Conservation (phyloP, 495 filamentous ascomycete genomes). For the Hypoxylon cercidicola region DNA sequence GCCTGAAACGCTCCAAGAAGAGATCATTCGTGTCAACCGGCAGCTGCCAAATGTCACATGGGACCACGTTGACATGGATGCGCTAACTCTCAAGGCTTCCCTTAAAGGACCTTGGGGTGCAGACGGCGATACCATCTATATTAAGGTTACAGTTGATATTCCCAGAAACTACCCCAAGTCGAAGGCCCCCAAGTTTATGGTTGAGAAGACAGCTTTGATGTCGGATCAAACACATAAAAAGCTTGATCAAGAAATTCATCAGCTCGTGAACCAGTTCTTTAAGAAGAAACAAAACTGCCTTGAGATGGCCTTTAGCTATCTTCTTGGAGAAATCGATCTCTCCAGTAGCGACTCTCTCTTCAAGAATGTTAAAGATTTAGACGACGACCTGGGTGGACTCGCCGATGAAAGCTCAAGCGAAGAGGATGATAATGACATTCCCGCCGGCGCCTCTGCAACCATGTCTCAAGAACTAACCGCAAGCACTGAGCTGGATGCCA, state of each 20-base stretch:
- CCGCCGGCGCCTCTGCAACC: slow-evolving; percentile 59
- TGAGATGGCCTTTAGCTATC: slow-evolving; percentile 82
- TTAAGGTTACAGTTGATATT: slow-evolving; percentile 83
- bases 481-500: slow-evolving; percentile 61
- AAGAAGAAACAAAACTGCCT: slow-evolving; percentile 78
- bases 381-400: slow-evolving; percentile 67
- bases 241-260: slow-evolving; percentile 72
- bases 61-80: slow-evolving; percentile 84
- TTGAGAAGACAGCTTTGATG: slow-evolving; percentile 84
- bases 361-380: slow-evolving; percentile 69
- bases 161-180: slow-evolving; percentile 78
- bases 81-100: slow-evolving; percentile 76
- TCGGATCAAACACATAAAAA: slow-evolving; percentile 72
- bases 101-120: slow-evolving; percentile 88
- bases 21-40: slow-evolving; percentile 83
- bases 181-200: slow-evolving; percentile 70
- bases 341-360: slow-evolving; percentile 79
- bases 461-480: slow-evolving; percentile 67
- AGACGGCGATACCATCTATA: slow-evolving; percentile 73
- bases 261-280: slow-evolving; percentile 75
- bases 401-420: slow-evolving; percentile 82
- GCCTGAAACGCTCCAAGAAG: slow-evolving; percentile 83
- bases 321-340: slow-evolving; percentile 83
- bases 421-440: slow-evolving; percentile 77
- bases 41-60: slow-evolving; percentile 87